Evolutionary conservation across 176 grass and related monocot genomes (phyloP), one percentile per base, ranked within the genome.

Genomic region (Eleusine indica): DNA sequence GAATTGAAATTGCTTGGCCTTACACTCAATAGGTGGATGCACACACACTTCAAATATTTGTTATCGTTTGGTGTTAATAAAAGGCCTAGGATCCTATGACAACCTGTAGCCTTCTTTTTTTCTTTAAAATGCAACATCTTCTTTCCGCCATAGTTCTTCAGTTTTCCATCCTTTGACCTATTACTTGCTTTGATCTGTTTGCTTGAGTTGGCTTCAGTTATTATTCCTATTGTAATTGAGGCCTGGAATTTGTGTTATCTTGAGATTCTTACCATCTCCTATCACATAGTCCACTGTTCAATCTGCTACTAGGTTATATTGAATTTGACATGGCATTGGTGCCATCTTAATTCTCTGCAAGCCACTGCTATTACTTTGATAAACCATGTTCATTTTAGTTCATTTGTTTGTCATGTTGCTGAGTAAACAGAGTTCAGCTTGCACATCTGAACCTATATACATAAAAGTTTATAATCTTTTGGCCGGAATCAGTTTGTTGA

Each of bases 91-190:
- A 64, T 30, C 25, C 9, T 64, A 14, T 12, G 30, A 64, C 10
- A 64, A 30, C 12, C 25, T 30, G 5, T 71, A 1, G 49, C 11
- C 43, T 80, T 37, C 11, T 58, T 61, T 81, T 18, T 67, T 71
- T 66, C 60, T 56, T 21, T 18, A 68, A 76, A 53, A 78, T 71
- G 8, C 37, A 40, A 14, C 25, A 71, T 69, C 68, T 16, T 84
- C 56, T 70, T 1, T 72, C 19, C 11, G 32, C 51, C 73, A 52
- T 9, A 43, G 29, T 14, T 46, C 32, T 80, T 83, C 7, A 14
- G 2, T 18, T 17, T 17, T 35, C 66, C 9, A 3, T 30, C 19
- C 8, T 75, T 13, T 56, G 61, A 38, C 69, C 21, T 42, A 70
- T 9, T 37, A 25, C 22, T 42, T 56, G 14, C n/a, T 63, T 60